Conservation (phyloP, 1,284 basidiomycete genomes). For the Rhodotorula sp. region DNA sequence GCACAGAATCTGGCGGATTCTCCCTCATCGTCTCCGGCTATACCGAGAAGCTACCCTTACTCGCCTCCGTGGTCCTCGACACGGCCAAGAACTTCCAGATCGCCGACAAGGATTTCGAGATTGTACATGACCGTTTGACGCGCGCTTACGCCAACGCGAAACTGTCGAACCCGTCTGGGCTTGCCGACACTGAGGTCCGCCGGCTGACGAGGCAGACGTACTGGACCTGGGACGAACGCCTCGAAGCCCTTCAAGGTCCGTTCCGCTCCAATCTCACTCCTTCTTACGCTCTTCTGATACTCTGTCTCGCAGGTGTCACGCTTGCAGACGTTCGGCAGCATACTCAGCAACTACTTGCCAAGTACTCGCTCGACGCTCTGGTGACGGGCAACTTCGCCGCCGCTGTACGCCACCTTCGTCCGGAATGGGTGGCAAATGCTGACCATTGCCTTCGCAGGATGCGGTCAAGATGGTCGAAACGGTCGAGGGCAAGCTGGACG, state of each 20-base stretch:
- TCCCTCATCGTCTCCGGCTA: conserved; percentile 69
- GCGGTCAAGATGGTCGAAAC: conserved; percentile 42
- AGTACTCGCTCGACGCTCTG: conserved; percentile 71
- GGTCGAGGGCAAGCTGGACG: conserved; percentile 65
- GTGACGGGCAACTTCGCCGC: conserved; percentile 81
- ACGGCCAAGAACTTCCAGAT: conserved; percentile 67
- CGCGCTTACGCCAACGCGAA: conserved; percentile 56
- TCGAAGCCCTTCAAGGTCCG: conserved; percentile 76
- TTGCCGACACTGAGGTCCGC: conserved; percentile 76
- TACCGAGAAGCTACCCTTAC: conserved; percentile 84
- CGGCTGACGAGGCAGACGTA: conserved; percentile 68
- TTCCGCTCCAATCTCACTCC: conserved; percentile 25
- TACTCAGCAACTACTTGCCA: conserved; percentile 61
- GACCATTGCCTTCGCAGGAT: background rate
- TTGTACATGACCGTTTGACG: conserved; percentile 77
- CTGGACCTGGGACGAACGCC: conserved; percentile 78
- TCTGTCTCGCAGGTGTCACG: conserved; percentile 59
- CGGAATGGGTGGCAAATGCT: background rate
- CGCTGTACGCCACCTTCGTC: background rate
- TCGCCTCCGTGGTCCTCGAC: conserved; percentile 71
- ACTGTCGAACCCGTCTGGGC: conserved; percentile 58
- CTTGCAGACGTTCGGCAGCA: conserved; percentile 72
- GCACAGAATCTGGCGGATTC: conserved; percentile 66
- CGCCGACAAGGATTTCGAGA: conserved; percentile 61
- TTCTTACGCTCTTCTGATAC: background rate